These are phyloP conservation scores for Nicotiana benthamiana DNA, from an alignment of 257 asterid species.

Conservation along the genomic window DNA sequence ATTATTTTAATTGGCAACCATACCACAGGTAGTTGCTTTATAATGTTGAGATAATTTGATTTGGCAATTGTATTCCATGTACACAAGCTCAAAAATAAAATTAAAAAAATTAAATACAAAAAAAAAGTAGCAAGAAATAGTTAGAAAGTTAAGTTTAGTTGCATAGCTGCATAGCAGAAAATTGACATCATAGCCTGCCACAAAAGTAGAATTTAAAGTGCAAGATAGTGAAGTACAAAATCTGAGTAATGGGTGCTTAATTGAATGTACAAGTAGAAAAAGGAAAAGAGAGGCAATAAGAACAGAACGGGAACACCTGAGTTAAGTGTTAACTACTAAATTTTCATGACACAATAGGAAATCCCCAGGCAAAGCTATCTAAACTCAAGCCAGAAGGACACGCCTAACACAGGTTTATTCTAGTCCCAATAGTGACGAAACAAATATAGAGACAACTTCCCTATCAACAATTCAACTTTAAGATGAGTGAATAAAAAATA, in stretches of 20 bases:
- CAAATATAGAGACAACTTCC: neutral
- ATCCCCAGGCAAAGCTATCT: neutral
- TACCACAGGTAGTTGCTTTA: neutral
- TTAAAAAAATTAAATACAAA: neutral
- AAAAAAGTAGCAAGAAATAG: neutral
- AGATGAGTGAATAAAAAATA: neutral
- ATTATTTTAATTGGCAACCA: neutral
- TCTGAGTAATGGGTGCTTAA: neutral
- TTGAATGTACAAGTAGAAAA: neutral
- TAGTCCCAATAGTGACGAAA: neutral
- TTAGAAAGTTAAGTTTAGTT: neutral
- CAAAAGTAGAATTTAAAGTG: neutral
- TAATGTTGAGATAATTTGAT: neutral
- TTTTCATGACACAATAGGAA: neutral
- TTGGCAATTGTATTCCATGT: neutral
- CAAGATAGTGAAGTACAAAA: neutral
- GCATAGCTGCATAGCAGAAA: neutral
- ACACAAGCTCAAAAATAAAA: neutral
- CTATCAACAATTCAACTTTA: neutral
- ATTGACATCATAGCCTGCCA: neutral
- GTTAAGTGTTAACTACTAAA: neutral
- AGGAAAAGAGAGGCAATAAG: neutral
- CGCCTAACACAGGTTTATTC: neutral
- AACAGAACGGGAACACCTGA: neutral
- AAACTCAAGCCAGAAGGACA: neutral